phyloP scores from a whole-genome alignment of 1,284 basidiomycete genomes.

The Apiotrichum laibachii region DNA sequence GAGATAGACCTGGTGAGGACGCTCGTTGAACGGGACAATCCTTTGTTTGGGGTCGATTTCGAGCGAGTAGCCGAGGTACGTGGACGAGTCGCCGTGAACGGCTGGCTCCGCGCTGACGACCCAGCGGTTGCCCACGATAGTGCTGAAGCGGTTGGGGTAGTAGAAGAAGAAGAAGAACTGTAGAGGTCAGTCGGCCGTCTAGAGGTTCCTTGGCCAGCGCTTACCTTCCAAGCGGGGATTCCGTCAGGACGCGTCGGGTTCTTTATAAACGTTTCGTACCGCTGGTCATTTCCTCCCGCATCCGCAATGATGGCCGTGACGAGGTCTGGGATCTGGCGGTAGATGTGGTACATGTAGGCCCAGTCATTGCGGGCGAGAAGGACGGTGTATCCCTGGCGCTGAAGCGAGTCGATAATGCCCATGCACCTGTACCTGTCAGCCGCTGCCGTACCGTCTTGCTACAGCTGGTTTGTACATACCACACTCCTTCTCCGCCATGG shows the following conservation, averaged over 20 bases:
- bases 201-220: background rate
- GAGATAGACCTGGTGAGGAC: constrained; percentile 26
- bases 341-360: constrained; percentile 28
- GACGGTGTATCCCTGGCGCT: constrained; percentile 28
- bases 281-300: constrained; percentile 1
- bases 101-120: constrained; percentile 12
- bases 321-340: constrained; percentile 27
- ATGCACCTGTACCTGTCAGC: constrained; percentile 7
- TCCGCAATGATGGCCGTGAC: constrained; percentile 24
- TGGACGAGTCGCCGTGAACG: constrained; percentile 1
- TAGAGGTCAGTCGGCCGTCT: background rate
- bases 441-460: too few relatives aligned
- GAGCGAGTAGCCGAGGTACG: constrained; percentile 21
- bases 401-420: constrained; percentile 16
- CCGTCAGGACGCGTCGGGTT: constrained; percentile 17
- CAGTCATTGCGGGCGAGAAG: constrained; percentile 24
- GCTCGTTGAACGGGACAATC: constrained; percentile 7
- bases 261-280: constrained; percentile 9
- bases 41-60: constrained; percentile 1
- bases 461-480: too few relatives aligned
- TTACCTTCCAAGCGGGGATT: constrained; percentile 34
- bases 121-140: constrained; percentile 26
- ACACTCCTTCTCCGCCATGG: too few relatives aligned
- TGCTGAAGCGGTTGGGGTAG: constrained; percentile 19
- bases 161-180: constrained; percentile 29